Base-by-base conservation (phyloP, 2,329 filamentous ascomycete species). In the Fusarium begoniae region DNA sequence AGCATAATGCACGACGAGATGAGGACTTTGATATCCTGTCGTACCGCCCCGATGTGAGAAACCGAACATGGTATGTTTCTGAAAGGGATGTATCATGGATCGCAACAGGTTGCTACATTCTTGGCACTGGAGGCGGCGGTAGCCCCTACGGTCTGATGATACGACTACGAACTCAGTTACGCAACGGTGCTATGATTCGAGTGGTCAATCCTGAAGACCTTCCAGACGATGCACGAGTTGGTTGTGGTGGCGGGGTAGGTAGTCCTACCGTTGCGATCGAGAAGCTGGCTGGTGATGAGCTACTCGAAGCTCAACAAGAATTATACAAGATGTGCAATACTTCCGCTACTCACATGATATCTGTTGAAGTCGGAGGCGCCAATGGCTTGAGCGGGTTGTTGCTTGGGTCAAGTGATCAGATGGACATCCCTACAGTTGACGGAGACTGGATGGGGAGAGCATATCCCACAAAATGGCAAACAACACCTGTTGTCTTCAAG, bases 281-380 rank as follows among this genome's bases (percentile, higher is more conserved):
- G 80, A 89, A 90, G 74, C 84, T 91, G 2, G 83, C 85, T 3
- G 88, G 87, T 18, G 85, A 90, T 73, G 89, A 91, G 78, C 85
- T 88, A 75, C 81, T 86, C 45, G 80, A 89, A 55, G 83, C 87
- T 6, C 87, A 88, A 66, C 73, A 76, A 3, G 88, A 88, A 75
- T 82, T 92, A 17, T 89, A 87, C 79, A 85, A 87, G 54, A 85
- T 87, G 35, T 82, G 86, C 54, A 81, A 84, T 43, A 78, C 80
- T 22, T 77, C 79, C 3, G 85, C 88, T 28, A 87, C 90, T 26
- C 88, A 89, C 43, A 87, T 92, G 69, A 89, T 92, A 69, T 86
- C 89, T 3, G 79, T 92, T 17, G 91, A 93, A 75, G 91, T 93
- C 61, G 91, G 91, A n/a, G 91, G 91, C 12, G 87, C 86, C 9